Base-by-base conservation (phyloP, 768 basidiomycete species). In the Neoboletus magnificus region DNA sequence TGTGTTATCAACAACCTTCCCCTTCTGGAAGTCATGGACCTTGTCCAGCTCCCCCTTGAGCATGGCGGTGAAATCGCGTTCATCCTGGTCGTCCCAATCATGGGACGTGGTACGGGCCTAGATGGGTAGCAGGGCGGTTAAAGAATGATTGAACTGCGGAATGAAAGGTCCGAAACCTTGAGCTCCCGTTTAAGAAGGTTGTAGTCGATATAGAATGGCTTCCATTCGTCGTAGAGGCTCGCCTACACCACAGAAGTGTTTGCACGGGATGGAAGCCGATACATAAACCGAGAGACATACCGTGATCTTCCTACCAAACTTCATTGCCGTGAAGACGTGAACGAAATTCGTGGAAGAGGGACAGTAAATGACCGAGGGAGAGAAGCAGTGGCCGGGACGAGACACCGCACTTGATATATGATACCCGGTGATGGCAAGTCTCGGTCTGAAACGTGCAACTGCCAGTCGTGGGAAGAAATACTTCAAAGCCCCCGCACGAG, bases 21-120 rank as follows among this genome's bases (percentile, higher is more conserved):
- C 75, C 68, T 86, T 90, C 69, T 98, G 96, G 68, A 98, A 98
- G 65, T 87, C 86, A 63, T 95, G 88, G 42, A 98, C 86, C 75
- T 98, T 98, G 66, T 94, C 91, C 32, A 98, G 79, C 75, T 98
- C 94, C 55, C 77, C 77, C 65, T 90, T 87, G 52, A 98, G 83
- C 76, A 87, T 81, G 41, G 66, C 71, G 12, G 85, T 87, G 66
- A 98, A 98, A 39, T 89, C 84, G 33, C 77, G 76, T 73, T 98
- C 96, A 69, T 97, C 93, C 15, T 77, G 73, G 43, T 83, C 81
- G 32, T 77, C 81, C 96, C 96, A 98, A 43, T 71, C 69, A 22
- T 75, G 78, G 15, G 75, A 73, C 5, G 80, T 78, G 4, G 82
- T 88, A 32, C 81, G 77, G 47, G 71, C 66, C 82, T 82, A 50